Evolutionary conservation across 139 green algal species (phyloP).

Genomic region (Auxenochlorella pyrenoidosa): DNA sequence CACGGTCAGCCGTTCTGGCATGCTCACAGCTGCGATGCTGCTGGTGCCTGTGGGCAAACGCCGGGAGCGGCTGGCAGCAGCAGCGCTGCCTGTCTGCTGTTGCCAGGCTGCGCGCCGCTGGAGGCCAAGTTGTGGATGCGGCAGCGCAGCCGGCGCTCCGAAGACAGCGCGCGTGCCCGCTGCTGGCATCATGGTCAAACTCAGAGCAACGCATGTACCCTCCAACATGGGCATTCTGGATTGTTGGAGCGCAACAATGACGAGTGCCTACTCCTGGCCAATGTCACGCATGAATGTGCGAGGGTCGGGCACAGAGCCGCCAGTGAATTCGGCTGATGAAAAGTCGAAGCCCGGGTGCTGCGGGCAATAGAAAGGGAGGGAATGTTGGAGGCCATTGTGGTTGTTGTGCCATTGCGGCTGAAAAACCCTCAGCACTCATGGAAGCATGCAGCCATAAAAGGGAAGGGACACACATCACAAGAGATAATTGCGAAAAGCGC

Average conservation of each 20-base stretch:
- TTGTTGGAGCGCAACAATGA: neutral
- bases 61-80: neutral
- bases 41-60: neutral
- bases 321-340: constrained; percentile 82
- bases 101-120: neutral
- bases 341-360: constrained; percentile 98
- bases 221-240: neutral
- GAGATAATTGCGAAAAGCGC: neutral
- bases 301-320: constrained; percentile 77
- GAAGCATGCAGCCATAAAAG: neutral
- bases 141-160: neutral
- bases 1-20: neutral
- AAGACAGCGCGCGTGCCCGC: neutral
- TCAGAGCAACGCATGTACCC: neutral
- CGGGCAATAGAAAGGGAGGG: neutral
- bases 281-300: constrained; percentile 86
- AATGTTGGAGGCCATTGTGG: neutral
- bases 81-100: neutral
- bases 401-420: neutral
- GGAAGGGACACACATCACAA: neutral
- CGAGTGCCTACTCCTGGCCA: neutral
- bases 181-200: neutral
- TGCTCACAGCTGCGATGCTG: neutral
- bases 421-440: too few relatives aligned
- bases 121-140: neutral